Evolutionary conservation across 495 filamentous ascomycete genomes (phyloP), one percentile per base, ranked within the genome.

Genomic region (Lepidopterella palustris): DNA sequence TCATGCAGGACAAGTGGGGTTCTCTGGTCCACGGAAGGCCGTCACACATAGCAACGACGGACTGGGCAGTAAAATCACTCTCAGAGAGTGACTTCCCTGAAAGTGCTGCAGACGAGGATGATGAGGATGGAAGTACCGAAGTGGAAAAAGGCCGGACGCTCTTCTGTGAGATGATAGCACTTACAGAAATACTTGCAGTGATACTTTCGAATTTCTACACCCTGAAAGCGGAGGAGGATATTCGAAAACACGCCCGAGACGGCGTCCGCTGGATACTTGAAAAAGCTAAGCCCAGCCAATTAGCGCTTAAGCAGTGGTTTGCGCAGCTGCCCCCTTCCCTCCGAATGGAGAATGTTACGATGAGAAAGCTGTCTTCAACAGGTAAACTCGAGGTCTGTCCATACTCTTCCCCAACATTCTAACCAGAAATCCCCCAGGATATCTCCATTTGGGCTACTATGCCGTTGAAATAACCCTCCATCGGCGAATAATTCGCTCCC

Each of bases 1-100:
- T 87, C 68, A 87, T 89, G 82, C 85, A 92, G 68, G 89, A 93
- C 64, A 92, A 90, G 76, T 93, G 89, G 88, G 86, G 86, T 20
- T 83, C 87, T 39, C 75, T 93, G 18, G 81, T 89, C 10, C 83
- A 89, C 64, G 88, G 89, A n/a, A 83, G 88, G 8, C 89, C 89
- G 2, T 88, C 88, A 13, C 89, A 88, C 67, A 87, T 89, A 60
- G 82, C 84, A 45, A 74, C 79, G 26, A 78, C 82, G 35, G 88
- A 92, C 71, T 92, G 87, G 88, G 85, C 82, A 26, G 89, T 92
- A 10, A 80, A 82, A 56, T 75, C 79, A 15, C 72, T 92, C 28
- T 77, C 77, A 11, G 76, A 78, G 31, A 79, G 79, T 29, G 89
- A 93, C 67, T 91, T 92, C 63, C 83, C 85, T 6, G 87, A 89